A percentile compares a stretch with the other conserved stretches of the same genome.
phyloP scores from a whole-genome alignment of 192 early-diverging fungal genomes.

The Dispira parvispora region DNA sequence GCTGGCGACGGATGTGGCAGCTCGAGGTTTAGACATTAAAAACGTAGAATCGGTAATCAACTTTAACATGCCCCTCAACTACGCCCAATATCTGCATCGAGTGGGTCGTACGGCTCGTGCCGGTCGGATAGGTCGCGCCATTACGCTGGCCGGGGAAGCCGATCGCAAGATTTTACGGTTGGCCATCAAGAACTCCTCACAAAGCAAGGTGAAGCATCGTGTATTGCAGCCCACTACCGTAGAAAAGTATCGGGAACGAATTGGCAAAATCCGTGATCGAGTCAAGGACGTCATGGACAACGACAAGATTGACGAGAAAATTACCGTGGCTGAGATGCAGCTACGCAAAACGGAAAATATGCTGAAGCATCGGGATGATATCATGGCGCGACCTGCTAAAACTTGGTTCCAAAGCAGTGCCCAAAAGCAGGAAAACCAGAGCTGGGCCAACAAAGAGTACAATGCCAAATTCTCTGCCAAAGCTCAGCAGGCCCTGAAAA shows the following conservation, averaged over 20 bases:
- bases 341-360: slow-evolving; percentile 72
- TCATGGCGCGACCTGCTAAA: slow-evolving; percentile 70
- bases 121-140: slow-evolving; percentile 65
- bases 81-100: slow-evolving; percentile 85
- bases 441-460: slow-evolving; percentile 24
- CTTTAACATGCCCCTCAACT: slow-evolving; percentile 91
- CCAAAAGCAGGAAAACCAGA: slow-evolving; percentile 52
- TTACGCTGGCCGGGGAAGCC: slow-evolving; percentile 81
- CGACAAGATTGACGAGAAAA: slow-evolving; percentile 62
- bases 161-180: slow-evolving; percentile 86
- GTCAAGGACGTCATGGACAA: slow-evolving; percentile 49
- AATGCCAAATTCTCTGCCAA: slow-evolving; percentile 8
- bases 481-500: too few species aligned
- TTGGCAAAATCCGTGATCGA: slow-evolving; percentile 48
- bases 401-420: slow-evolving; percentile 86
- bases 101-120: slow-evolving; percentile 94
- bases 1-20: slow-evolving; percentile 91
- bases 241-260: slow-evolving; percentile 49
- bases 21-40: slow-evolving; percentile 92
- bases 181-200: slow-evolving; percentile 68
- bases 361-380: slow-evolving; percentile 68
- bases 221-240: slow-evolving; percentile 68
- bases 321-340: slow-evolving; percentile 84
- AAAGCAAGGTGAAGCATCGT: slow-evolving; percentile 72
- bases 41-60: slow-evolving; percentile 97